A percentile compares a stretch with the other conserved stretches of the same genome.
These are phyloP conservation scores for Chlorella sp. DNA, from an alignment of 139 green algal genomes.

Conservation along the genomic window DNA sequence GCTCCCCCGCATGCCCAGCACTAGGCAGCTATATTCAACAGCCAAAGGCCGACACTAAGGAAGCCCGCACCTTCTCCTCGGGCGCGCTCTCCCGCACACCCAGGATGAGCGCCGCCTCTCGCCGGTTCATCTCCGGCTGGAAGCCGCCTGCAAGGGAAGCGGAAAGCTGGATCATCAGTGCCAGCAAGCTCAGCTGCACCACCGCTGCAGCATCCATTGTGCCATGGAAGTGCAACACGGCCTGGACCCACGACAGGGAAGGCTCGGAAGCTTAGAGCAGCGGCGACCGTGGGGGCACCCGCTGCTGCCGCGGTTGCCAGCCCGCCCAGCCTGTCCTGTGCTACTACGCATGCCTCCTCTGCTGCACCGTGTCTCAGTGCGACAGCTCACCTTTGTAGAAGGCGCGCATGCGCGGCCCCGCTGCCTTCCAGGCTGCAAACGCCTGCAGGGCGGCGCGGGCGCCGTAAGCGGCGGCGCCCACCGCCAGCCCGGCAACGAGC, in stretches of 20 bases:
- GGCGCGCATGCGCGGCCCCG: slow-evolving; percentile 57
- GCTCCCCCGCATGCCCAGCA: too few species aligned
- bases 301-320: too few species aligned
- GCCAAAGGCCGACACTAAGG: too few species aligned
- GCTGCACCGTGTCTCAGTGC: too few species aligned
- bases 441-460: slow-evolving; percentile 73
- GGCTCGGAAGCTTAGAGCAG: neutral
- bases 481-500: slow-evolving; percentile 79
- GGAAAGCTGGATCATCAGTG: neutral
- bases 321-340: too few species aligned
- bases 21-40: too few species aligned
- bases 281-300: too few species aligned
- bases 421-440: slow-evolving; percentile 68
- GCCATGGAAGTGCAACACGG: too few species aligned
- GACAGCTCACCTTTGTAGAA: slow-evolving; percentile 94
- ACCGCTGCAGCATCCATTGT: neutral
- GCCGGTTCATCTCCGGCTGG: slow-evolving; percentile 86
- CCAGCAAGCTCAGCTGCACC: neutral
- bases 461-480: slow-evolving; percentile 88
- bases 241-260: neutral
- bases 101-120: slow-evolving; percentile 95
- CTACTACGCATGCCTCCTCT: too few species aligned
- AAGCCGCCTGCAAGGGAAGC: slow-evolving; percentile 9
- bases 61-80: slow-evolving; percentile 73
- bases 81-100: slow-evolving; percentile 85